Evolutionary conservation across 805 yeast genomes (phyloP).

Genomic region (Cyberlindnera subsufficiens): DNA sequence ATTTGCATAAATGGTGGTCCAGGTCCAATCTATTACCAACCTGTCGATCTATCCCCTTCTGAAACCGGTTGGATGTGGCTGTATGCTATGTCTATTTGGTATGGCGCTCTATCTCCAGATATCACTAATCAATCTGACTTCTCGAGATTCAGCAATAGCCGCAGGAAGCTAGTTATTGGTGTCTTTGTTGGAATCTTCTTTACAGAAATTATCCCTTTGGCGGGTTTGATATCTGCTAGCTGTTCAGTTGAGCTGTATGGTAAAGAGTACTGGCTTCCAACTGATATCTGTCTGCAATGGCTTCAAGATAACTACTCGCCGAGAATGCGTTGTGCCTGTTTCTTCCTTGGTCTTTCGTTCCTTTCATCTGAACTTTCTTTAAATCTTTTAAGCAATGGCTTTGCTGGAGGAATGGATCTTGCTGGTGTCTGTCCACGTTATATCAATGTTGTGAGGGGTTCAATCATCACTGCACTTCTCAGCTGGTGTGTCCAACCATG

Average conservation of each 20-base stretch:
- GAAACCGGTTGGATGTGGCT: constrained; percentile 36
- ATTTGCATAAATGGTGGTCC: constrained; percentile 29
- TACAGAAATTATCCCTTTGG: constrained; percentile 34
- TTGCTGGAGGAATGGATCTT: constrained; percentile 26
- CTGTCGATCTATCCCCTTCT: constrained; percentile 20
- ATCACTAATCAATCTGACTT: constrained; percentile 36
- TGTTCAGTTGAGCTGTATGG: constrained; percentile 30
- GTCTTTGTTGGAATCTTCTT: constrained; percentile 28
- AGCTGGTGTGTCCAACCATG: constrained; percentile 36
- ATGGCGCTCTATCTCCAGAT: constrained; percentile 33
- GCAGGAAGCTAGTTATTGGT: constrained; percentile 25
- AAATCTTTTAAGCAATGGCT: constrained; percentile 32
- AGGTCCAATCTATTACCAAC: constrained; percentile 26
- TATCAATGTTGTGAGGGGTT: constrained; percentile 25
- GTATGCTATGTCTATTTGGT: constrained; percentile 34
- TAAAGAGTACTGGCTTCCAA: constrained; percentile 32
- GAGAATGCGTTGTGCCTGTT: constrained; percentile 34
- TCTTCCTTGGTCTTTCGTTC: constrained; percentile 32
- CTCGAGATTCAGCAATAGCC: constrained; percentile 31
- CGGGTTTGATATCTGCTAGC: constrained; percentile 33
- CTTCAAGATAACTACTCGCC: constrained; percentile 28
- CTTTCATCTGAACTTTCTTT: constrained; percentile 30
- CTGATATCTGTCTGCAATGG: constrained; percentile 34
- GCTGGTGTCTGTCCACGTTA: constrained; percentile 19
- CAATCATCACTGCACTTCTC: constrained; percentile 27